phyloP scores from a whole-genome alignment of 1,284 basidiomycete genomes.

The Xerocomus amazonicus region DNA sequence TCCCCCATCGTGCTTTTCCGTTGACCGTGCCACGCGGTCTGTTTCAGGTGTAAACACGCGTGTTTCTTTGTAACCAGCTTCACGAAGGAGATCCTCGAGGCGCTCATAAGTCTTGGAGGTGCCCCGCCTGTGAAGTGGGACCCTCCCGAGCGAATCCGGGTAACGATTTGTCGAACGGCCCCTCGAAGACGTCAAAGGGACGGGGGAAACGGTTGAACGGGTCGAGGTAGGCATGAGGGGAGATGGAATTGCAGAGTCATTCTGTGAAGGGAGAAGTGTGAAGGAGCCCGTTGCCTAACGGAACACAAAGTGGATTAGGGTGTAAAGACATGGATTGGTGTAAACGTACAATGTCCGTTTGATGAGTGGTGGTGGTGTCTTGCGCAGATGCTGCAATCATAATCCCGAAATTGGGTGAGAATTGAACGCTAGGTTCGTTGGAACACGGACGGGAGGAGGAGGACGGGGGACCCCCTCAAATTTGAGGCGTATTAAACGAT shows the following conservation, averaged over 20 bases:
- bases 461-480: constrained; percentile 8
- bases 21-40: constrained; percentile 44
- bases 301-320: constrained; percentile 13
- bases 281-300: constrained; percentile 9
- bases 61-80: constrained; percentile 88
- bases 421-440: background rate
- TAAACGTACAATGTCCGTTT: constrained; percentile 19
- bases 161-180: constrained; percentile 45
- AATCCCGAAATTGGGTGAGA: constrained; percentile 7
- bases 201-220: constrained; percentile 2
- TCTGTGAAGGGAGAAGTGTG: constrained; percentile 7
- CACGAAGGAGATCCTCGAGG: constrained; percentile 76
- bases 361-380: constrained; percentile 7
- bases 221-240: constrained; percentile 12
- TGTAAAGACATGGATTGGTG: background rate
- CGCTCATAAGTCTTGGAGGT: constrained; percentile 77
- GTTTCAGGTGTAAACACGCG: constrained; percentile 81
- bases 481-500: background rate
- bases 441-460: background rate
- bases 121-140: constrained; percentile 69
- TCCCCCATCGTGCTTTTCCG: constrained; percentile 29
- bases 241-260: constrained; percentile 10
- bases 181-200: constrained; percentile 39
- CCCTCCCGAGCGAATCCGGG: constrained; percentile 51
- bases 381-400: constrained; percentile 18